These are phyloP conservation scores for Sequoia sempervirens DNA, from an alignment of 75 land plant species.

Conservation along the genomic window DNA sequence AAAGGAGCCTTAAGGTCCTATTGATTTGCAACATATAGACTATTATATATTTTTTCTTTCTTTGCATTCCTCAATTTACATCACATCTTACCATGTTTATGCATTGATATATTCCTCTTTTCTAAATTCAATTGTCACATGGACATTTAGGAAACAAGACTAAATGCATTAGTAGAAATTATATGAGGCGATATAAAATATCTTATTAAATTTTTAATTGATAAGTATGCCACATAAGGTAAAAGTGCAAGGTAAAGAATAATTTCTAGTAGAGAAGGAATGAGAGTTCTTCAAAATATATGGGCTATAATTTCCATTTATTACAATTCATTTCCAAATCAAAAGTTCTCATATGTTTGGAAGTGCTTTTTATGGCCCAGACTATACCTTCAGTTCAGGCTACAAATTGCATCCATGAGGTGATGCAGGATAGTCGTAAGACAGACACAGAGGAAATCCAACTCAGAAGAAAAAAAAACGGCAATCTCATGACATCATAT, in stretches of 20 bases:
- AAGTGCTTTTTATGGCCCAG: background rate
- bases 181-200: background rate
- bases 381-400: background rate
- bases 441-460: background rate
- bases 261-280: background rate
- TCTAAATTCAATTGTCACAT: background rate
- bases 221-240: background rate
- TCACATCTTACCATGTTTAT: background rate
- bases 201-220: background rate
- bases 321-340: background rate
- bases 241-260: background rate
- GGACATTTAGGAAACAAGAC: background rate
- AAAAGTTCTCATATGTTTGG: background rate
- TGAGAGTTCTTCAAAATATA: background rate
- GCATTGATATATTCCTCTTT: background rate
- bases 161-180: background rate
- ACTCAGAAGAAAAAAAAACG: background rate
- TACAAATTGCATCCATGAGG: background rate
- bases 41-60: background rate
- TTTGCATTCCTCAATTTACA: slow-evolving; percentile 1
- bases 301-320: background rate
- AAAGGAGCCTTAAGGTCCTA: background rate
- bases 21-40: background rate
- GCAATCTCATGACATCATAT: background rate
- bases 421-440: background rate